Evolutionary conservation across 441 rosid species (phyloP), one percentile per base, ranked within the genome.

Genomic region (Metrosideros polymorpha): DNA sequence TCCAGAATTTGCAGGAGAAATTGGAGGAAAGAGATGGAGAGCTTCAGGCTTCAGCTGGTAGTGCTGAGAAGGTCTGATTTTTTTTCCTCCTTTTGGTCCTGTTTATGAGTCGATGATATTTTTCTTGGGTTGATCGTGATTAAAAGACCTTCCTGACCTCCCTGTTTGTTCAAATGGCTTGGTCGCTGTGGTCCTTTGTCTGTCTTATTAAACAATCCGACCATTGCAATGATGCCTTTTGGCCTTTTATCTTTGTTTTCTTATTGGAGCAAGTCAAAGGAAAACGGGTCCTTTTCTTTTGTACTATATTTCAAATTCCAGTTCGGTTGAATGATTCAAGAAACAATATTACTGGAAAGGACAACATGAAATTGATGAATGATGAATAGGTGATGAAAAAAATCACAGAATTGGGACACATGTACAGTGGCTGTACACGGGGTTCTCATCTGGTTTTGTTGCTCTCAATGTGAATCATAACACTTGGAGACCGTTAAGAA

Each of bases 1-100:
- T 85, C 27, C 25, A 61, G 29, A 45, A 71, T 57, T 66, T 88
- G 84, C 86, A 88, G 84, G 59, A 75, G 87, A 71, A 52, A 82
- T 61, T 87, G 66, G 87, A 82, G 61, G 89, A 87, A 61, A 79
- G 84, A 32, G 50, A 84, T 85, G 84, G 54, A 39, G 63, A 85
- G 66, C 85, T 87, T 85, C 82, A 54, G 35, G 85, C 84, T n/a
- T 88, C 89, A 30, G 86, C 84, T 86, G 90, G 93, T 87, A 85
- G 93, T 82, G 90, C 97, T 63, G 98, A 95, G 85, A 93, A 97
- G 99, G 99, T 95, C 84, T n/a, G 14, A 39, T 45, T 30, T 25
- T 30, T 71, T 59, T 15, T 22, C 27, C 39, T 39, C 27, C 29
- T n/a, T 59, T 71, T 22, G 47, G 19, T 15, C 79, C 79, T 22